Evolutionary conservation across 148 eudicot species (phyloP), one percentile per base, ranked within the genome.

Genomic region (Amaranthus hypochondriacus): DNA sequence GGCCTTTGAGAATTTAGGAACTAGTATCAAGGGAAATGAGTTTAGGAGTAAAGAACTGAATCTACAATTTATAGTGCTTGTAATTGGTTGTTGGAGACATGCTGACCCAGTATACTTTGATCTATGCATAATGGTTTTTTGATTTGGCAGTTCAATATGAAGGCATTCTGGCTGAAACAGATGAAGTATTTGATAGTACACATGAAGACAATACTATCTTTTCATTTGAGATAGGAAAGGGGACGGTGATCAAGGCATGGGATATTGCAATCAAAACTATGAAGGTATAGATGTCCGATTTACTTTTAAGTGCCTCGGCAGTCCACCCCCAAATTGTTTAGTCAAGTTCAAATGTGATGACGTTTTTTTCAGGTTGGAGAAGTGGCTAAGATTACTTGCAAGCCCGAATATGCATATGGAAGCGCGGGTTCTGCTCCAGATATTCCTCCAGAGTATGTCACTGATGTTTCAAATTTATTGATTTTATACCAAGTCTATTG

Each of bases 361-460:
- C 48, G 39, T 46, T 71, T 60, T 70, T 79, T 81, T 5, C 83
- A 95, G 98, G 97, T 95, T 76, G 97, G 97, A 47, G 98, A 95
- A 82, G 76, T 92, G 66, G 98, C 96, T 49, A 92, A 83, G 80
- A 81, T 95, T 71, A 95, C 96, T 78, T 85, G 97, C 87, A 90
- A 92, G 89, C 86, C 98, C 67, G 98, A 92, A 66, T 95, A 92
- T 84, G 98, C 97, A n/a, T 95, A 95, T 84, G 97, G 98, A 28
- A 86, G 88, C 83, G 90, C 92, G 2, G 98, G 98, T 76, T 92
- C 98, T 74, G 97, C 92, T 50, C 98, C 98, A 59, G 98, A 95
- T 72, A 86, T 95, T 42, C 97, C 97, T 76, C 87, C 98, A 48
- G 85, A 90, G 98, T 94, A 94, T 56, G 71, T 80, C 52, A 28